Evolutionary conservation across 805 yeast genomes (phyloP), one percentile per base, ranked within the genome.

Genomic region (Saccharomycopsis sp.): DNA sequence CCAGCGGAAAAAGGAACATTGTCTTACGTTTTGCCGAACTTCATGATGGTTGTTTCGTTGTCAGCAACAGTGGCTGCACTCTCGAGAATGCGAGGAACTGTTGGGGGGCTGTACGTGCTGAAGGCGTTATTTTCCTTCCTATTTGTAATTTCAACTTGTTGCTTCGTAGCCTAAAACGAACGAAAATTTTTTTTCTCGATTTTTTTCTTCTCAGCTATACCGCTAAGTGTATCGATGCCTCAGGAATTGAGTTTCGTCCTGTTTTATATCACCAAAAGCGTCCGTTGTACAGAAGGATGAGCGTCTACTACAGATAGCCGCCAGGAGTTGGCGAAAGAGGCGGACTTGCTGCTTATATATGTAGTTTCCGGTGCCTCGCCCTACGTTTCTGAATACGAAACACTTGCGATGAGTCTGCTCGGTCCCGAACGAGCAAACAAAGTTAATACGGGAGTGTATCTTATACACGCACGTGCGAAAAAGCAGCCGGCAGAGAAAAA

Each of bases 11-110:
- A 16, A 16, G 50, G 37, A 41, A n/a, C 4, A 29, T 51, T 21
- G n/a, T 2, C 64, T 40, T 58, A 76, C 66, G 89, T 86, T 70
- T 88, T 89, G 24, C 92, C 95, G 69, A 88, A 89, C 76, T 87
- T 87, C 92, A 87, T 87, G 48, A 12, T 44, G 18, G 21, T 12
- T 44, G 21, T 15, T 5, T 29, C 37, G 37, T 12, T 29, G 37
- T 29, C 37, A 24, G 18, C 20, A 24, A 21, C 41, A 20, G 21
- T n/a, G 18, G 37, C n/a, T 4, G n/a, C 23, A 29, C 24, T 29
- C 15, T 23, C 12, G 20, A 51, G 16, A n/a, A 51, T 23, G 40
- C 23, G 16, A 29, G 46, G 34, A 12, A 2, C 2, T 4, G 34
- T 18, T 34, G n/a, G 24, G 9, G 24, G 18, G 40, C 51, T 12